These are phyloP conservation scores for Phytopythium chamaehyphon DNA, from an alignment of 352 stramenopile species.

Conservation along the genomic window DNA sequence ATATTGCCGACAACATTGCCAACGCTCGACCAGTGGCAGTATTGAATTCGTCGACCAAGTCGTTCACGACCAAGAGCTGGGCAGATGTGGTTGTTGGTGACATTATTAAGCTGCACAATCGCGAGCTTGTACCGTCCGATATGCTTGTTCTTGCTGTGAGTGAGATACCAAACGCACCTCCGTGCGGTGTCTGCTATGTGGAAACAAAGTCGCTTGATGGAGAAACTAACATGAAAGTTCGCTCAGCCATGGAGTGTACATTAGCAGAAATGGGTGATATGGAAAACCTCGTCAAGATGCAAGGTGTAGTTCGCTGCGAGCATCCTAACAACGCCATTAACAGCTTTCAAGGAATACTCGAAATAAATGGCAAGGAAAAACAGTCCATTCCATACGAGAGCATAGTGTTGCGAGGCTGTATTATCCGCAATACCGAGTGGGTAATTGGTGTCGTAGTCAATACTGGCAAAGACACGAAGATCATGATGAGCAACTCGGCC, in stretches of 20 bases:
- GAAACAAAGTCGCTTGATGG: conserved; percentile 91
- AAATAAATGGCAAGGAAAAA: conserved; percentile 41
- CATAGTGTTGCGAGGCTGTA: conserved; percentile 89
- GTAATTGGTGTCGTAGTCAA: conserved; percentile 91
- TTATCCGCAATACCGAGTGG: conserved; percentile 92
- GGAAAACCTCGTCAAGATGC: conserved; percentile 44
- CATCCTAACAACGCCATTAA: conserved; percentile 89
- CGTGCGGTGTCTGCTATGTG: conserved; percentile 82
- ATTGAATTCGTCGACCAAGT: conserved; percentile 34
- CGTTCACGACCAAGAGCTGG: conserved; percentile 65
- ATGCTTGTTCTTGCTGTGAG: conserved; percentile 80
- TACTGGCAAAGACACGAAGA: conserved; percentile 92
- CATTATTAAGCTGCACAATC: conserved; percentile 74
- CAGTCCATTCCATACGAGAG: conserved; percentile 74
- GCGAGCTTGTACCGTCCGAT: conserved; percentile 80
- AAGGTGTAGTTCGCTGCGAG: conserved; percentile 66
- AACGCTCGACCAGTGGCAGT: conserved; percentile 71
- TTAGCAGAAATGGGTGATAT: conserved; percentile 39
- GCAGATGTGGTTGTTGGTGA: conserved; percentile 85
- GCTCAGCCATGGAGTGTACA: conserved; percentile 72
- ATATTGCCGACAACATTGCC: conserved; percentile 76
- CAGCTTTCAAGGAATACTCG: conserved; percentile 87
- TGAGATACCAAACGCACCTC: conserved; percentile 50
- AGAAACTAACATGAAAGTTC: conserved; percentile 93
- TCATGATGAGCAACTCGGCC: conserved; percentile 86